Percentiles rank a stretch among this genome's conserved stretches.
Evolutionary conservation across 352 stramenopile genomes (phyloP).

Genomic region (Phytophthora sp.): DNA sequence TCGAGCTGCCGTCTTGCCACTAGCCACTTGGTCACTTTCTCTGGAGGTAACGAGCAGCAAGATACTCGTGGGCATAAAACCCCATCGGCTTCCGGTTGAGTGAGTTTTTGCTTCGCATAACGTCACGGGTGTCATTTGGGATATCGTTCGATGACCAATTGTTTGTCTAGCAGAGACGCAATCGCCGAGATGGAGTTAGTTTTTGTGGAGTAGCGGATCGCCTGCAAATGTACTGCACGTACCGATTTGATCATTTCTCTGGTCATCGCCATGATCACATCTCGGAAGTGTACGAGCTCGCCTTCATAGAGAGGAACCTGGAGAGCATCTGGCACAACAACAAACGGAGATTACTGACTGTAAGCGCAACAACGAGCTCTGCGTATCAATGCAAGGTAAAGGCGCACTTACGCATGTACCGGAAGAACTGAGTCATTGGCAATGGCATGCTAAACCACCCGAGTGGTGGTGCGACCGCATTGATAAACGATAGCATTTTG

Average conservation of each 20-base stretch:
- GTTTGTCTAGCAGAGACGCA: not conserved
- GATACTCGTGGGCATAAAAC: conserved; percentile 64
- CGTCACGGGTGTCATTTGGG: not conserved
- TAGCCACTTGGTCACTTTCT: conserved; percentile 52
- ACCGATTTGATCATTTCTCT: conserved; percentile 74
- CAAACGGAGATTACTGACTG: too few relatives aligned
- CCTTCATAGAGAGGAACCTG: conserved; percentile 78
- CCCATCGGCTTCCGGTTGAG: conserved; percentile 36
- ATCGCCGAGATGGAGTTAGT: too few relatives aligned
- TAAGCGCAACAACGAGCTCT: too few relatives aligned
- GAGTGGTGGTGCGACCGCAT: conserved; percentile 70
- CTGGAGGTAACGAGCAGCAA: conserved; percentile 56
- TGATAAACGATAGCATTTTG: conserved; percentile 70
- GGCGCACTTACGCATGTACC: conserved; percentile 58
- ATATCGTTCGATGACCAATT: not conserved
- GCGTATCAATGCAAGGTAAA: too few relatives aligned
- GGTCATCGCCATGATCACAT: conserved; percentile 80
- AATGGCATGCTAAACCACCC: conserved; percentile 45
- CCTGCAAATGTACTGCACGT: too few relatives aligned
- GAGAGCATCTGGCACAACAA: conserved; percentile 55
- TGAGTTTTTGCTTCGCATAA: not conserved
- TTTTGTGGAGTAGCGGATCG: too few relatives aligned
- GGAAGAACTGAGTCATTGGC: conserved; percentile 42
- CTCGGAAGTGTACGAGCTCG: conserved; percentile 79
- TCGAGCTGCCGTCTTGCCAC: conserved; percentile 58